Base-by-base conservation (phyloP, 2,329 filamentous ascomycete species). In the Calonectria fujianensis region DNA sequence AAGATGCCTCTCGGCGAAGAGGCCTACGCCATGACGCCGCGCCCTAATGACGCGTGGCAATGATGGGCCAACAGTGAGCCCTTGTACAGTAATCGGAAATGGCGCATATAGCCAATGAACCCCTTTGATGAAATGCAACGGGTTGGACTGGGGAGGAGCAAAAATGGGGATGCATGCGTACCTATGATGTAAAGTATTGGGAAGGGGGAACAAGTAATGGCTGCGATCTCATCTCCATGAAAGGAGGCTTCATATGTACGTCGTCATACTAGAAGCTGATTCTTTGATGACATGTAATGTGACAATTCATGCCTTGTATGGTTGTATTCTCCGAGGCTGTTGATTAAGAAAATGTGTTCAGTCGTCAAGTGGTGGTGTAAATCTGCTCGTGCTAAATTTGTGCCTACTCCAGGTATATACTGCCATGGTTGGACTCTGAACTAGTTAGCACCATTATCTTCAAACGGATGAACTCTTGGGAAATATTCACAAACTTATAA, bases 161-260 rank as follows among this genome's bases (percentile, higher is more conserved):
- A 59, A 78, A 71, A 76, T 68, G 75, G 74, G 75, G 73, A 77
- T 76, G 74, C 72, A 80, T 74, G 75, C 71, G 73, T 76, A 76
- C 78, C 61, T 75, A 75, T 74, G 79, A 77, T 81, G 80, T 81
- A 81, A 79, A 81, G 80, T 78, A 80, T 77, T 77, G 74, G 72
- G 74, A 69, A 74, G 72, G 74, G 70, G 69, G 77, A 75, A 70
- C 71, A 74, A 75, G 72, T 80, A 80, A 79, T 81, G 78, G 75
- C 73, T 79, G 70, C 76, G 76, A 80, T 82, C 80, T 83, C 81
- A 82, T 80, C 81, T 83, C 82, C 63, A 75, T 70, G 74, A 78
- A 77, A 75, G 75, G 76, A 67, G 72, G 78, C 67, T 80, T 80
- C 72, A 77, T 78, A 79, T 82, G 80, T 81, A 80, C 78, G 76